Evolutionary conservation across 2,329 filamentous ascomycete genomes (phyloP).

Genomic region (Alternaria tenuissima): DNA sequence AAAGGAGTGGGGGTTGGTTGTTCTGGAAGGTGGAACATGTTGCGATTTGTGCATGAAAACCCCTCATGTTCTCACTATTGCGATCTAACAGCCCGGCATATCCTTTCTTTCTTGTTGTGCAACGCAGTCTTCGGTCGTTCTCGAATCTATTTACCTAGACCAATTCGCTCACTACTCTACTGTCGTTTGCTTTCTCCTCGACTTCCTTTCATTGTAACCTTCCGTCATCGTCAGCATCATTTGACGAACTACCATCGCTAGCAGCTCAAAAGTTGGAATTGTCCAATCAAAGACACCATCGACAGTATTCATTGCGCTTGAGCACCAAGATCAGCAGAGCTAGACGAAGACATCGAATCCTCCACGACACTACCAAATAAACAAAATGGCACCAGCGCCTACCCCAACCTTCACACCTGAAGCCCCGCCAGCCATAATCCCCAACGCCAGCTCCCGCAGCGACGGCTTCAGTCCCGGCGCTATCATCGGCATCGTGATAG

Average conservation of each 20-base stretch:
- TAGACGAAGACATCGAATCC: neutral
- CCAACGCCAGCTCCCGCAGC: neutral
- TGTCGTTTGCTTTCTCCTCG: neutral
- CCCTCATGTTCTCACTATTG: slow-evolving; percentile 12
- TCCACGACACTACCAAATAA: neutral
- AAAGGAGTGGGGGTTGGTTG: neutral
- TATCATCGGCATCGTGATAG: slow-evolving; percentile 35
- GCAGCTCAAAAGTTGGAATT: too few relatives aligned
- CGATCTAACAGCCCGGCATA: slow-evolving; percentile 5
- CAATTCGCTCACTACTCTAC: neutral
- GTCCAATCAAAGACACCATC: too few relatives aligned
- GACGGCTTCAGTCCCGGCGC: slow-evolving; percentile 31
- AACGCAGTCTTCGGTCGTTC: neutral
- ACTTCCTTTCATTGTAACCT: neutral
- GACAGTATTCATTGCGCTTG: neutral
- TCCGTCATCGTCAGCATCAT: neutral
- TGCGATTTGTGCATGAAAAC: neutral
- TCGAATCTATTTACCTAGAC: too few relatives aligned
- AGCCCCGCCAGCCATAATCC: slow-evolving; percentile 20
- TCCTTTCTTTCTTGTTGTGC: neutral
- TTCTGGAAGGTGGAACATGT: slow-evolving; percentile 8
- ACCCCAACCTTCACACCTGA: slow-evolving; percentile 10
- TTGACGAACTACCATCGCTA: neutral
- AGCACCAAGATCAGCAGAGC: neutral
- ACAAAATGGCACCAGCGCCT: slow-evolving; percentile 6